Percentiles rank a stretch among this genome's conserved stretches.
Conservation (phyloP, 805 yeast species). For the Saccharomycopsis fibuligera region DNA sequence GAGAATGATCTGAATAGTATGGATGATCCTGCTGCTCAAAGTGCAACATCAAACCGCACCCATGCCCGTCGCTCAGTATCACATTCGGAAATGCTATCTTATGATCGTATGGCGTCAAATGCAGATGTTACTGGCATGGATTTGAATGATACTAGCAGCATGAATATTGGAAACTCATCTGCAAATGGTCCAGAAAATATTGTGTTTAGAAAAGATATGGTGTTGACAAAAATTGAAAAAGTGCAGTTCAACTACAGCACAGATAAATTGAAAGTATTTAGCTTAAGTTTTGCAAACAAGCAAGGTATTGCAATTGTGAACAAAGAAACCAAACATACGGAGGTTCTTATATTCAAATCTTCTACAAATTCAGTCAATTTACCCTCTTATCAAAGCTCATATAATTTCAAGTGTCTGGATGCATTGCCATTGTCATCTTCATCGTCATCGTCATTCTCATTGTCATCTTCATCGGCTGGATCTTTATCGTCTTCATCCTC, state of each 20-base stretch:
- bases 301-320: slow-evolving; percentile 60
- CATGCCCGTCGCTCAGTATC: slow-evolving; percentile 30
- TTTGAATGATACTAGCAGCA: slow-evolving; percentile 20
- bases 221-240: slow-evolving; percentile 52
- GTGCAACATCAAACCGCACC: too few species aligned
- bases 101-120: slow-evolving; percentile 41
- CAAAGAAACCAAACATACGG: slow-evolving; percentile 34
- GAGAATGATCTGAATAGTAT: not conserved
- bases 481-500: slow-evolving; percentile 28
- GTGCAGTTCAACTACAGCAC: slow-evolving; percentile 30
- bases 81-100: slow-evolving; percentile 35
- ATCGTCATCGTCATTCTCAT: too few species aligned
- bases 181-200: not conserved
- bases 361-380: slow-evolving; percentile 26
- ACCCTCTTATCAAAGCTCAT: slow-evolving; percentile 31
- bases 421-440: slow-evolving; percentile 32
- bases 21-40: not conserved
- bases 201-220: slow-evolving; percentile 53
- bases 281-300: slow-evolving; percentile 41
- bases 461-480: too few species aligned
- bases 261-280: slow-evolving; percentile 31
- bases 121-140: slow-evolving; percentile 28
- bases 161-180: not conserved
- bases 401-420: slow-evolving; percentile 32
- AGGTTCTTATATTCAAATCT: slow-evolving; percentile 44